Conservation (phyloP, 495 filamentous ascomycete genomes). For the Penicillium tannophilum region DNA sequence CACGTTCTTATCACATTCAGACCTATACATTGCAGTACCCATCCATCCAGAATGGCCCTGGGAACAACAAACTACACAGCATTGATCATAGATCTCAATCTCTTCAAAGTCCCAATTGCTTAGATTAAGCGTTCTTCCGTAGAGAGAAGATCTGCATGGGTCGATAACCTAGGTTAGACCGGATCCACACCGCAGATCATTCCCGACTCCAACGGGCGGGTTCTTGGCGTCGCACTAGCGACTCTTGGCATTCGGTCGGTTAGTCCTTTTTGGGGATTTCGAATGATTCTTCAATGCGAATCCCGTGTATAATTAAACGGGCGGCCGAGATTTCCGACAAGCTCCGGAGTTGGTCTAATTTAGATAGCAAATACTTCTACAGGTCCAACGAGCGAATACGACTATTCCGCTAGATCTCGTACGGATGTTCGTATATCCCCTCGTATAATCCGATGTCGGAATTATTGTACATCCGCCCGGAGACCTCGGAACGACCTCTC, state of each 20-base stretch:
- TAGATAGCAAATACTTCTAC: no score
- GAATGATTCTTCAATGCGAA: not conserved
- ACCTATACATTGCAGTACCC: not conserved
- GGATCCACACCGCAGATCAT: not conserved
- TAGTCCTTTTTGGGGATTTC: not conserved
- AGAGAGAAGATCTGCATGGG: not conserved
- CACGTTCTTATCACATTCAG: not conserved
- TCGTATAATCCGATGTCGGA: not conserved
- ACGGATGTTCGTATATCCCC: no score
- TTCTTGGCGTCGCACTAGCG: not conserved
- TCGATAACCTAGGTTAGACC: not conserved
- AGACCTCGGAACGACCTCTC: not conserved
- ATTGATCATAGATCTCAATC: not conserved
- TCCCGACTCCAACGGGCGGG: not conserved
- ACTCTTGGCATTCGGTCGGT: not conserved
- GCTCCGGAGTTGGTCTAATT: no score
- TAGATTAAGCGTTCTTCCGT: not conserved
- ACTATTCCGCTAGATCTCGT: not conserved
- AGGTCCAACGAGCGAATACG: not conserved
- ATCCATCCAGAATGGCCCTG: no score
- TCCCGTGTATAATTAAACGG: not conserved
- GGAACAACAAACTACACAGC: not conserved
- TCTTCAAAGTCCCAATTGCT: no score
- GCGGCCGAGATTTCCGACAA: no score
- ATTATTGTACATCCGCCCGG: not conserved